These are phyloP conservation scores for Sphagnurus paluster DNA, from an alignment of 1,284 basidiomycete species.

Conservation along the genomic window DNA sequence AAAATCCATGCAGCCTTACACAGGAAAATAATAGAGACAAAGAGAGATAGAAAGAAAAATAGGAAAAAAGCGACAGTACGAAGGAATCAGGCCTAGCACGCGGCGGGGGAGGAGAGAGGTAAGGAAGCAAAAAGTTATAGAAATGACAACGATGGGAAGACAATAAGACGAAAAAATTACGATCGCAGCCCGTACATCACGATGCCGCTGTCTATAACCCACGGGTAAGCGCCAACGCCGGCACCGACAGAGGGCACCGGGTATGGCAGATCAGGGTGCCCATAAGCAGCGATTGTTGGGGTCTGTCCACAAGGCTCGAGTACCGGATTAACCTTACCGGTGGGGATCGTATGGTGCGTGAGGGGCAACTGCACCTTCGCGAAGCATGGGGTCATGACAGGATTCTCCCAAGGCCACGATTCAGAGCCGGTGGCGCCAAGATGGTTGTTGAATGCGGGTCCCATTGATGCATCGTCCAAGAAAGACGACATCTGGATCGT, in stretches of 20 bases:
- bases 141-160: neutral
- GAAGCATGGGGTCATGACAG: conserved; percentile 1
- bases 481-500: conserved; percentile 55
- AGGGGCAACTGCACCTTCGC: neutral
- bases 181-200: neutral
- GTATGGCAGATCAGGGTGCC: conserved; percentile 1
- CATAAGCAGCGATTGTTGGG: conserved; percentile 4
- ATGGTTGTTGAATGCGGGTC: conserved; percentile 2
- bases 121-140: neutral
- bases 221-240: neutral
- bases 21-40: conserved; percentile 20
- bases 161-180: neutral
- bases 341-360: neutral
- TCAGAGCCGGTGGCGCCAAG: conserved; percentile 24
- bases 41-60: conserved; percentile 4
- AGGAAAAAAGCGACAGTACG: conserved; percentile 7
- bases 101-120: neutral
- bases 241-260: conserved; percentile 7
- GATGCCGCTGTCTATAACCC: neutral
- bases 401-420: conserved; percentile 27
- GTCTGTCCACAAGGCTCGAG: neutral
- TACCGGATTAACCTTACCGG: neutral
- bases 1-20: conserved; percentile 18
- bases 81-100: neutral
- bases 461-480: conserved; percentile 37